Evolutionary conservation across 306 rosid species (phyloP), one percentile per base, ranked within the genome.

Genomic region (Cicer pinnatifidum): DNA sequence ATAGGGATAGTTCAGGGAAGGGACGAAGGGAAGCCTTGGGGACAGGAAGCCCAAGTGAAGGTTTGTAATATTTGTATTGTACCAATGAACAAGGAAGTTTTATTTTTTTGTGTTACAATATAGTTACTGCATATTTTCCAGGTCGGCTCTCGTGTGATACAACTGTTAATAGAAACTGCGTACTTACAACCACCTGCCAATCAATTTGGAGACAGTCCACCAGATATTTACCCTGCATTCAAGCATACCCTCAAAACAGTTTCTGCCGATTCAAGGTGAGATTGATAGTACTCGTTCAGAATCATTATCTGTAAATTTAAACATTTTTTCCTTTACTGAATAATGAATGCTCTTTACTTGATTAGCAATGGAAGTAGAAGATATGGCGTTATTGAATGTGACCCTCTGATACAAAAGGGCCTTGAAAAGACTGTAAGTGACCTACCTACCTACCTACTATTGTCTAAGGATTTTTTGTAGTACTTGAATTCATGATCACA

Each of bases 351-450:
- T 59, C 37, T 81, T 82, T 77, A 33, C 75, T 83, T 59, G 35
- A 58, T n/a, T 74, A 91, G 98, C 90, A 89, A 81, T 72, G 51
- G 71, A 48, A 61, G 84, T 80, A 89, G 85, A 88, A 91, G 91
- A 87, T 91, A 89, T 68, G 99, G 99, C 72, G 91, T 88, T 76
- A 89, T 94, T 75, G 93, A 94, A 78, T 91, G 99, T 16, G 91
- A 94, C 74, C 89, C 97, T 47, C 71, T 88, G 48, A 89, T 94
- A 75, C 84, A 45, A 20, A 84, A 73, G 70, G 99, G 99, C 74
- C 82, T 94, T 73, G 96, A 89, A 83, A 91, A 86, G 84, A 78
- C 95, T 57, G 99, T 94, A 85, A 79, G 99, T 89, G 44, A 65
- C 54, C 71, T 61, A 61, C 54, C 73, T 61, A 65, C 54, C 71